phyloP scores from a whole-genome alignment of 73 alveolate genomes.

The Loxodes magnus region DNA sequence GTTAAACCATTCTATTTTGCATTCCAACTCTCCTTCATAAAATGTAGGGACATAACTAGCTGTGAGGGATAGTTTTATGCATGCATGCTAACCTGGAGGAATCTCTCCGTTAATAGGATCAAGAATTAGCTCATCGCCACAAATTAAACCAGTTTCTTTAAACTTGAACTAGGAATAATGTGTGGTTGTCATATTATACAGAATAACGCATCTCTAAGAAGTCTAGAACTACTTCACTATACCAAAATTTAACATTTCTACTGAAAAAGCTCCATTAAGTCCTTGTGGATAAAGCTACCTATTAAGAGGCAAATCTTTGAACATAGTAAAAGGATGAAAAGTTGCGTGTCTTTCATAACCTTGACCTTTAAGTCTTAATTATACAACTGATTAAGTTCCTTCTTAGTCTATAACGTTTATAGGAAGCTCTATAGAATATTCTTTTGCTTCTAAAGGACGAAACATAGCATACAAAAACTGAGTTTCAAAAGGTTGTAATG shows the following conservation, averaged over 20 bases:
- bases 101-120: slow-evolving; percentile 69
- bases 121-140: slow-evolving; percentile 74
- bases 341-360: slow-evolving; percentile 33
- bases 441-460: slow-evolving; percentile 90
- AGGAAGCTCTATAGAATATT: slow-evolving; percentile 66
- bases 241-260: slow-evolving; percentile 96
- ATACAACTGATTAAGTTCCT: slow-evolving; percentile 50
- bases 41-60: slow-evolving; percentile 65
- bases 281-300: slow-evolving; percentile 56
- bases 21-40: slow-evolving; percentile 85
- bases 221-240: slow-evolving; percentile 77
- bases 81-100: slow-evolving; percentile 58
- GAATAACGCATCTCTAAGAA: slow-evolving; percentile 75
- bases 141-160: slow-evolving; percentile 29
- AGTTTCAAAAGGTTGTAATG: slow-evolving; percentile 79
- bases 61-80: slow-evolving; percentile 57
- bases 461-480: slow-evolving; percentile 75
- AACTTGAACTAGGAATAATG: slow-evolving; percentile 80
- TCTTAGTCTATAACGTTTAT: slow-evolving; percentile 84
- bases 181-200: slow-evolving; percentile 78
- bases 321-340: slow-evolving; percentile 26
- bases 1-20: slow-evolving; percentile 73
- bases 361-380: slow-evolving; percentile 27
- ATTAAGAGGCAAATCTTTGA: slow-evolving; percentile 58
- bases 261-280: slow-evolving; percentile 84